Conservation (phyloP, 495 filamentous ascomycete species). For the Tuber microsphaerosporum region DNA sequence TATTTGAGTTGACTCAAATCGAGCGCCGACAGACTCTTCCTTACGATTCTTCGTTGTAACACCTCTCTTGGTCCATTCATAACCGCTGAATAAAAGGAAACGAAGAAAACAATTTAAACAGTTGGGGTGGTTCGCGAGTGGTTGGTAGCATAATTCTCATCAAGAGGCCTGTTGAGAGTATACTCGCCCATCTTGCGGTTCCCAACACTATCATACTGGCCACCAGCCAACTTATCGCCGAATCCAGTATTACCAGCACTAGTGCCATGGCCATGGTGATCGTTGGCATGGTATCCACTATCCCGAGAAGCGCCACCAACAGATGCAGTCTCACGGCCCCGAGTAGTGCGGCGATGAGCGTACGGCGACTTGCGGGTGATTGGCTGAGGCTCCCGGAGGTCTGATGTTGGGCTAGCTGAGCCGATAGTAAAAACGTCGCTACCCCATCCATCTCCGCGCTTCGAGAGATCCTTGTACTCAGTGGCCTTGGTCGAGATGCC, state of each 20-base stretch:
- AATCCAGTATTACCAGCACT: slow-evolving; percentile 15
- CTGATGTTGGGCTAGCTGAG: slow-evolving; percentile 59
- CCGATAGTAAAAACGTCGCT: slow-evolving; percentile 90
- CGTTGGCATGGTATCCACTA: slow-evolving; percentile 31
- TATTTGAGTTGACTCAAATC: not conserved
- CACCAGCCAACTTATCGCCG: slow-evolving; percentile 19
- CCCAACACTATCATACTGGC: slow-evolving; percentile 10
- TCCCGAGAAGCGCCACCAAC: slow-evolving; percentile 28
- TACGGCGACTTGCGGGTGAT: slow-evolving; percentile 59
- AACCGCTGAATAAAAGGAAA: too few species aligned
- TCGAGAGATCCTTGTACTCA: slow-evolving; percentile 80
- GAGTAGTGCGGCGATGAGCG: slow-evolving; percentile 20
- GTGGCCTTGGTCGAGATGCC: slow-evolving; percentile 92
- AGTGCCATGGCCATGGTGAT: slow-evolving; percentile 7
- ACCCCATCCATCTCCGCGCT: slow-evolving; percentile 88
- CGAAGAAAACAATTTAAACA: slow-evolving; percentile 16
- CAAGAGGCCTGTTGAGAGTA: slow-evolving; percentile 20
- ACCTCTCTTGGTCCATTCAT: too few species aligned
- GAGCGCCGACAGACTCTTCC: not conserved
- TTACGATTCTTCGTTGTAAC: not conserved
- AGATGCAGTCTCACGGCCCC: slow-evolving; percentile 27
- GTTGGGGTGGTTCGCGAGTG: slow-evolving; percentile 8
- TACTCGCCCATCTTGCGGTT: slow-evolving; percentile 25
- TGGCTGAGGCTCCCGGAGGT: slow-evolving; percentile 58
- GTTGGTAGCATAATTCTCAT: slow-evolving; percentile 12